Percentiles rank a stretch among this genome's conserved stretches.
phyloP scores from a whole-genome alignment of 129 eudicot genomes.

The Dittrichia graveolens region DNA sequence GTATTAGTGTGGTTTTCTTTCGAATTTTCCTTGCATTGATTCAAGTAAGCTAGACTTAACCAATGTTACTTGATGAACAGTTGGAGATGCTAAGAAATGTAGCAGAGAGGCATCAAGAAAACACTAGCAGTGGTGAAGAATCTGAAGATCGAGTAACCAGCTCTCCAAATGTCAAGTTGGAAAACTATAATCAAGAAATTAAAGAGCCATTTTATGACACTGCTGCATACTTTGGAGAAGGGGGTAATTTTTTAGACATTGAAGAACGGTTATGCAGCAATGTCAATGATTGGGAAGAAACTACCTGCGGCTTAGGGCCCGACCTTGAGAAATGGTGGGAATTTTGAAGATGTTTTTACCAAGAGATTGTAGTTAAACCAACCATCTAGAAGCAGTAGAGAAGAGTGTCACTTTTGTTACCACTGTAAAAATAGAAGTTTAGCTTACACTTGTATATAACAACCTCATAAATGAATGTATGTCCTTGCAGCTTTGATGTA shows the following conservation, averaged over 20 bases:
- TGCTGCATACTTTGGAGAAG: constrained; percentile 42
- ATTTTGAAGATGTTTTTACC: constrained; percentile 2
- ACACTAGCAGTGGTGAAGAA: constrained; percentile 30
- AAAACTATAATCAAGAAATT: constrained; percentile 18
- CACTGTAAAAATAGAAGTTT: constrained; percentile 19
- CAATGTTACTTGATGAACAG: constrained; percentile 16
- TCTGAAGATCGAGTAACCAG: constrained; percentile 18
- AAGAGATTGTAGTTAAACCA: constrained; percentile 20
- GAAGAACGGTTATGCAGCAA: constrained; percentile 32
- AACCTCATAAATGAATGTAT: constrained; percentile 27
- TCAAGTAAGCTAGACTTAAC: not conserved
- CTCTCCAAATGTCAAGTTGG: constrained; percentile 25
- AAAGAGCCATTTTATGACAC: constrained; percentile 30
- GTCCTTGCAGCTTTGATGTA: constrained; percentile 28
- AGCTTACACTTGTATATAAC: constrained; percentile 34
- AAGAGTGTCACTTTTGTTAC: constrained; percentile 31
- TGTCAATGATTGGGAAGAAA: constrained; percentile 28
- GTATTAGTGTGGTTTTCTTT: not conserved
- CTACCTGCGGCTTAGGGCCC: constrained; percentile 32
- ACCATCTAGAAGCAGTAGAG: not conserved
- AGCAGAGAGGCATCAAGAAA: constrained; percentile 27
- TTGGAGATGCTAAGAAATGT: constrained; percentile 36
- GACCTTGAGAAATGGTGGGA: constrained; percentile 46
- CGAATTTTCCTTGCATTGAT: not conserved
- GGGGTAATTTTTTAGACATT: constrained; percentile 30